Evolutionary conservation across 352 stramenopile species (phyloP), one percentile per base, ranked within the genome.

Genomic region (Globisporangium emineosum): DNA sequence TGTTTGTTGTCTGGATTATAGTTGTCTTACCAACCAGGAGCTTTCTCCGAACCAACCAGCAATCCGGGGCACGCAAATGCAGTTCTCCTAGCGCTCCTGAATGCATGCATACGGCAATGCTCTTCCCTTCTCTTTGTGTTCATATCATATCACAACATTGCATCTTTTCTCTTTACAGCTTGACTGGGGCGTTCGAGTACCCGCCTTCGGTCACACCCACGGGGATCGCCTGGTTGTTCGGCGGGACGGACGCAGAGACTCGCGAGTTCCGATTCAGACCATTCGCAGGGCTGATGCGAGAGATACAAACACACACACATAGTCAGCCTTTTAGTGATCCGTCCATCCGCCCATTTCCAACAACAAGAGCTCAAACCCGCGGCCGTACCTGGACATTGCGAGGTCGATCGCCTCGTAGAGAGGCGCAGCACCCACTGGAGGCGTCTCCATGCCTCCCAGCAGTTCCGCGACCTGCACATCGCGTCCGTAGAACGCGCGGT

Each of bases 401-500:
- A 70, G 63, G 23, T 79, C 52, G 25, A 98, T 81, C 19, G 89
- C 84, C 54, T 95, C 84, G 69, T 98, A 98, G 9, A 98, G 70
- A 4, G 90, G 89, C 8, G 76, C 57, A 5, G 90, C 91, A 8
- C 86, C 90, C 8, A 93, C 73, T 37, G 91, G 91, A n/a, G 86
- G 82, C 13, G 79, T 73, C 54, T 97, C 81, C 40, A 83, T 75
- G 10, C 89, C 89, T 23, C 77, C 74, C 13, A 98, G 72, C 29
- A 98, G 74, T 57, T 96, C 73, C 10, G 79, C 60, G 9, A 86
- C 77, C 33, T 76, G 63, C 19, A 97, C 69, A 17, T 81, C 71
- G 30, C 81, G 81, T 33, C 91, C 90, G 71, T 98, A 98, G 71
- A 98, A 98, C 30, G 81, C 82, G 25, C 82, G 76, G 71, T 98